Conservation (phyloP, 2,329 filamentous ascomycete genomes). For the Cladosporium halotolerans region DNA sequence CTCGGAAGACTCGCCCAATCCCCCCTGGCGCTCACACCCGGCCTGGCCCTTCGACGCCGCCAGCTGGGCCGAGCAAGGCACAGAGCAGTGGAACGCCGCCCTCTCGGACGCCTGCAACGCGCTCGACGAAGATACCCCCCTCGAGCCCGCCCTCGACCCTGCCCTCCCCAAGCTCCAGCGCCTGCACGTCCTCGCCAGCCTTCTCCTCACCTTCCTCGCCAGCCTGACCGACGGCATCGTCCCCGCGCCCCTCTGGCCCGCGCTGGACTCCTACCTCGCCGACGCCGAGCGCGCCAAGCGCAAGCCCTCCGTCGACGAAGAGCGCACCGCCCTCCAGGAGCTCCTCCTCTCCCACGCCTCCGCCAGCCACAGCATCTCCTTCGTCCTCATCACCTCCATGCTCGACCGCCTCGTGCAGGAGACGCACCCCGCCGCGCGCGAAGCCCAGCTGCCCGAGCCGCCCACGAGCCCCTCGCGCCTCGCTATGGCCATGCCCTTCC, state of each 20-base stretch:
- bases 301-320: constrained; percentile 46
- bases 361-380: constrained; percentile 79
- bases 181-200: constrained; percentile 68
- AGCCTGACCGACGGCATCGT: constrained; percentile 76
- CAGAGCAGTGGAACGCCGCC: constrained; percentile 37
- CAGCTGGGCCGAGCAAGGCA: constrained; percentile 40
- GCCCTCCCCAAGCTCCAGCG: constrained; percentile 60
- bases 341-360: constrained; percentile 53
- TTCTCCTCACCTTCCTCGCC: constrained; percentile 66
- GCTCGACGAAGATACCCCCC: constrained; percentile 62
- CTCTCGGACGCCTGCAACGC: constrained; percentile 51
- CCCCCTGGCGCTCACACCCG: constrained; percentile 49
- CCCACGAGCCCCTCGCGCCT: constrained; percentile 29
- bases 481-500: constrained; percentile 24
- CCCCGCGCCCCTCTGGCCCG: constrained; percentile 61
- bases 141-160: constrained; percentile 56
- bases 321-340: constrained; percentile 62
- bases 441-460: constrained; percentile 17
- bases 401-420: constrained; percentile 56
- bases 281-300: constrained; percentile 43
- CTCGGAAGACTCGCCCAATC: constrained; percentile 16
- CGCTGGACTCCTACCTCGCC: constrained; percentile 54
- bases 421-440: constrained; percentile 32
- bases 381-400: constrained; percentile 79
- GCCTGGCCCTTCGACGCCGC: constrained; percentile 56